Percentiles rank a stretch among this genome's conserved stretches.
Evolutionary conservation across 345 rosid species (phyloP).

Genomic region (Populus euphratica): DNA sequence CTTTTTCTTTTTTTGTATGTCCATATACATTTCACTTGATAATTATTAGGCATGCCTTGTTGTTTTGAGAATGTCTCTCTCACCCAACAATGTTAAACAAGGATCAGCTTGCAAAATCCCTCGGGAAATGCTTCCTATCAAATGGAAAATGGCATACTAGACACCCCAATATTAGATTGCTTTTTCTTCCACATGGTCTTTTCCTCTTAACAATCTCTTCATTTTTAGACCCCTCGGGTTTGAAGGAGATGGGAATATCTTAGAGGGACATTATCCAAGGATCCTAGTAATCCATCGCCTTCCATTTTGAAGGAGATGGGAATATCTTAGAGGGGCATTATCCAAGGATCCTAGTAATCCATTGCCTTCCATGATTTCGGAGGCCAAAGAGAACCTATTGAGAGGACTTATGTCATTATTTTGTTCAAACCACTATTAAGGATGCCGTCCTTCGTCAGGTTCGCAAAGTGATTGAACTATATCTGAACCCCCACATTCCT

Average conservation of each 20-base stretch:
- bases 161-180: conserved; percentile 8
- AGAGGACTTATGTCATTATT: conserved; percentile 17
- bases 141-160: conserved; percentile 22
- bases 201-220: conserved; percentile 57
- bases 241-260: conserved; percentile 58
- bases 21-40: not conserved
- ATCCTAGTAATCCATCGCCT: conserved; percentile 15
- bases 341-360: conserved; percentile 29
- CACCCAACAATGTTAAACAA: not conserved
- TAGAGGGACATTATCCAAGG: conserved; percentile 24
- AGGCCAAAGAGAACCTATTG: conserved; percentile 37
- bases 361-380: conserved; percentile 21
- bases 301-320: conserved; percentile 46
- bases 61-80: not conserved
- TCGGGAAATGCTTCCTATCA: not conserved
- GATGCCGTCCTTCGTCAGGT: conserved; percentile 44
- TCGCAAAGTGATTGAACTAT: conserved; percentile 54
- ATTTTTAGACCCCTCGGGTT: conserved; percentile 22
- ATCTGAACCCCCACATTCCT: conserved; percentile 58
- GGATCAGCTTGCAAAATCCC: not conserved
- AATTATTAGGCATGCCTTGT: not conserved
- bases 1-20: not conserved
- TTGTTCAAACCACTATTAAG: conserved; percentile 17
- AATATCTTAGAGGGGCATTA: conserved; percentile 30
- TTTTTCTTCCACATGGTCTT: conserved; percentile 55